These are phyloP conservation scores for Amylocystis lapponica DNA, from an alignment of 768 basidiomycete genomes.

Conservation along the genomic window DNA sequence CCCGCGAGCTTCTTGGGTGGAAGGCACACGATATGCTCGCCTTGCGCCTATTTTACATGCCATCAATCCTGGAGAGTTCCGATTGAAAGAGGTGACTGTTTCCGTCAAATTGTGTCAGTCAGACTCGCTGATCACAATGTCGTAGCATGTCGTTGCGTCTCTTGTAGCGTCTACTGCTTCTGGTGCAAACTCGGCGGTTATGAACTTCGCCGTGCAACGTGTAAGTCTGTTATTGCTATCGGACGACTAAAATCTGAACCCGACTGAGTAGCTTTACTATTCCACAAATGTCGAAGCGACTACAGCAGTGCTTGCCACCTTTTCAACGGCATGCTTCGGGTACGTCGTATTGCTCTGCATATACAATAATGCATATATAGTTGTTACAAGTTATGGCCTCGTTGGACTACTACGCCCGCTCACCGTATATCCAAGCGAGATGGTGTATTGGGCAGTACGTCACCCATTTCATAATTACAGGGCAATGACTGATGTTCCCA, in stretches of 20 bases:
- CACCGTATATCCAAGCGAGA: conserved; percentile 56
- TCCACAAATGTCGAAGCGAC: conserved; percentile 47
- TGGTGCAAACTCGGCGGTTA: conserved; percentile 45
- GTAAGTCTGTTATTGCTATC: conserved; percentile 31
- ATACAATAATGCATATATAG: not conserved
- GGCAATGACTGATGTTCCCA: not conserved
- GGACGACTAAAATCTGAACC: too few relatives aligned
- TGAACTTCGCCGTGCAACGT: conserved; percentile 56
- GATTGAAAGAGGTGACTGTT: conserved; percentile 47
- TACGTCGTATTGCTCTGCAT: conserved; percentile 18
- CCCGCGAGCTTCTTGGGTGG: conserved; percentile 36
- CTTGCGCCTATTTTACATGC: conserved; percentile 38
- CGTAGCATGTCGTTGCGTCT: conserved; percentile 53
- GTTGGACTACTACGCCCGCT: conserved; percentile 54
- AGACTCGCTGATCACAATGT: not conserved
- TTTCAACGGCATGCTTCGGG: conserved; percentile 62
- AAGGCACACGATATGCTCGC: conserved; percentile 37
- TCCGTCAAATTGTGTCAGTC: not conserved
- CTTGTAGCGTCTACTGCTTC: conserved; percentile 54
- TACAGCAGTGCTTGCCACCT: conserved; percentile 55
- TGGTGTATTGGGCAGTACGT: conserved; percentile 55
- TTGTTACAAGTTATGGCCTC: conserved; percentile 44
- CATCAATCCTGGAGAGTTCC: conserved; percentile 54
- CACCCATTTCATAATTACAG: not conserved
- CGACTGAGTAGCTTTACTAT: conserved; percentile 48